These are phyloP conservation scores for Candida germanica DNA, from an alignment of 805 yeast genomes.

Conservation along the genomic window DNA sequence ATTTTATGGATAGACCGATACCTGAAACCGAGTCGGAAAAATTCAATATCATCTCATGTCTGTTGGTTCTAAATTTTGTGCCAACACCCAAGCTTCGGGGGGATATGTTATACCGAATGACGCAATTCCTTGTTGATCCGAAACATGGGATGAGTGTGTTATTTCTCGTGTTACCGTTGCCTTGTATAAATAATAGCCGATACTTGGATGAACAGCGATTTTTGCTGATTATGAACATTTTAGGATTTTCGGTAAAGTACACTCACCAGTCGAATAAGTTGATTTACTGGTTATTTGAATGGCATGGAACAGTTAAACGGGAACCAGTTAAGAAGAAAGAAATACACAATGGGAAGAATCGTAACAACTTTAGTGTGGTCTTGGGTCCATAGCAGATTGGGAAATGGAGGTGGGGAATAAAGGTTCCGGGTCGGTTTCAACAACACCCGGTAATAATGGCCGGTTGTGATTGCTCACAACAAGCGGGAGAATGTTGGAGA, in stretches of 20 bases:
- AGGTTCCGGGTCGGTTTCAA: no score
- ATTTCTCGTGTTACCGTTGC: conserved; percentile 83
- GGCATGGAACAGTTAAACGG: conserved; percentile 30
- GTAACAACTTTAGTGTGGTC: conserved; percentile 57
- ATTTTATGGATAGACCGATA: conserved; percentile 74
- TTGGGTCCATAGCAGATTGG: no score
- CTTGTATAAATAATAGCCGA: conserved; percentile 81
- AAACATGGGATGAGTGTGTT: conserved; percentile 34
- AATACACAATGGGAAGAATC: conserved; percentile 51
- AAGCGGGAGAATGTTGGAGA: no score
- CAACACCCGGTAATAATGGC: no score
- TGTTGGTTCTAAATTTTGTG: conserved; percentile 86
- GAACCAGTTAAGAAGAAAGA: conserved; percentile 40
- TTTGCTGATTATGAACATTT: conserved; percentile 43
- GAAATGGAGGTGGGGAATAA: no score
- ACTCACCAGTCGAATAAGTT: conserved; percentile 66
- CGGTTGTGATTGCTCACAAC: no score
- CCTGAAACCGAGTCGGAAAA: conserved; percentile 46
- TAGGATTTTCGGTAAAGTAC: conserved; percentile 56
- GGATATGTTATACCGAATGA: conserved; percentile 64
- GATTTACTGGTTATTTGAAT: conserved; percentile 65
- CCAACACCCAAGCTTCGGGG: conserved; percentile 72
- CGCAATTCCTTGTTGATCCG: conserved; percentile 44
- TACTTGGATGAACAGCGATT: conserved; percentile 54
- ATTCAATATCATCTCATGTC: conserved; percentile 73